Evolutionary conservation across 306 rosid species (phyloP), one percentile per base, ranked within the genome.

Genomic region (Casuarina glauca): DNA sequence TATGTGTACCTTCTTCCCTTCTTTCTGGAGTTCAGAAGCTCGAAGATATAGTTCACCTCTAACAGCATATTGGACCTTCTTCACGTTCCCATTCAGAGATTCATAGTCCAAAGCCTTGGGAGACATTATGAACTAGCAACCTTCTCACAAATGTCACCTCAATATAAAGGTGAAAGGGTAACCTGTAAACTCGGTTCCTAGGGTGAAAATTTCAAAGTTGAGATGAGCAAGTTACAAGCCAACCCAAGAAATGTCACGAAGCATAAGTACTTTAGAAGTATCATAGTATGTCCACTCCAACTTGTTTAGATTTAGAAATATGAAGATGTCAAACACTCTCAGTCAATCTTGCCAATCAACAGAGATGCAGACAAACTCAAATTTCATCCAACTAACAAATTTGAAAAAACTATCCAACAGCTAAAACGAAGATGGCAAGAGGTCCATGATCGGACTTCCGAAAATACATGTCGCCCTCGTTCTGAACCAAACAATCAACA

Each of bases 21-120:
- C 97, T 84, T 90, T 93, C 89, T 95, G 97, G 84, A 95, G 99
- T 83, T 95, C 96, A 45, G 99, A 87, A 57, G 97, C 99, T 70
- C 97, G 84, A 78, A 95, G 99, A 85, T 93, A 93, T 74, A 95
- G 75, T 85, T 95, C 99, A 69, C 99, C 99, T 83, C 97, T 84
- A 77, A 93, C 97, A 79, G 97, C 99, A 87, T 95, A 95, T 73
- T 95, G 99, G 84, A 84, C 84, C 83, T 57, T 93, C 93, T 93
- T 96, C 89, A 96, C 98, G 32, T 96, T 96, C 80, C 91, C 97
- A 77, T 96, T 96, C 60, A 96, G 88, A 15, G 82, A 79, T 51
- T 78, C 97, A 51, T 86, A 77, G 86, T 90, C 98, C 73, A 96
- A 87, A 41, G 91, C 96, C 91, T 84, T 96, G 1, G 80, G 92